Conservation (phyloP, 139 green algal species). For the Chlorella sp. region DNA sequence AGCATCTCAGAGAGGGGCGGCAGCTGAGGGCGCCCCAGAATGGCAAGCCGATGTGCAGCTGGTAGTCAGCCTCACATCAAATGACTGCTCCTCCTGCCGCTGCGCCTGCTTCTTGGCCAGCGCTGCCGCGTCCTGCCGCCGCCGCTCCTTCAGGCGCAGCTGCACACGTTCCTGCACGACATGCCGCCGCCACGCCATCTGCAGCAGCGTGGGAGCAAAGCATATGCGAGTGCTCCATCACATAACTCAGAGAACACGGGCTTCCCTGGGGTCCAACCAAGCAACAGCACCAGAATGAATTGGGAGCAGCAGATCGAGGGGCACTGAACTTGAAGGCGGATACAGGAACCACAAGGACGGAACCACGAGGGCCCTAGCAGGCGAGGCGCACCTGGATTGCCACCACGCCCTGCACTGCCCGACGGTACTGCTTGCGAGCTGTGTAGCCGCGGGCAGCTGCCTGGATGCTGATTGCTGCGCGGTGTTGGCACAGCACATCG, state of each 20-base stretch:
- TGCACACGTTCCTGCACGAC: constrained; percentile 50
- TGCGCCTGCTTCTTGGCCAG: constrained; percentile 37
- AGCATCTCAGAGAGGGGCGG: neutral
- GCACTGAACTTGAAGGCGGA: too few relatives aligned
- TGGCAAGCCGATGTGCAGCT: neutral
- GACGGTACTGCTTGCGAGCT: neutral
- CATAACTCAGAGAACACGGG: too few relatives aligned
- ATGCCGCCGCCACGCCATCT: constrained; percentile 61
- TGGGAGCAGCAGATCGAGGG: neutral
- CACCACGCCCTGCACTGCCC: neutral
- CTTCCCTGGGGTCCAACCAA: neutral
- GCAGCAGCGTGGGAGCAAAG: constrained; percentile 36
- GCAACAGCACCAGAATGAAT: neutral
- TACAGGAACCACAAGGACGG: too few relatives aligned
- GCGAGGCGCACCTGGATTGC: constrained; percentile 17
- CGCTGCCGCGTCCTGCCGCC: constrained; percentile 37
- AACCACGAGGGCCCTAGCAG: too few relatives aligned
- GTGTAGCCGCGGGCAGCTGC: constrained; percentile 38
- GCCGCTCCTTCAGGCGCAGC: constrained; percentile 39
- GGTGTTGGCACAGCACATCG: constrained; percentile 40
- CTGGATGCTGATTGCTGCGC: constrained; percentile 62
- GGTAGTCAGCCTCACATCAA: constrained; percentile 25
- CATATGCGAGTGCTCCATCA: neutral
- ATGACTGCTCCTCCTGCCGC: constrained; percentile 56
- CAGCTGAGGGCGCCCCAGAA: neutral